Evolutionary conservation across 2,329 filamentous ascomycete species (phyloP), one percentile per base, ranked within the genome.

Genomic region (Epichloe scottii): DNA sequence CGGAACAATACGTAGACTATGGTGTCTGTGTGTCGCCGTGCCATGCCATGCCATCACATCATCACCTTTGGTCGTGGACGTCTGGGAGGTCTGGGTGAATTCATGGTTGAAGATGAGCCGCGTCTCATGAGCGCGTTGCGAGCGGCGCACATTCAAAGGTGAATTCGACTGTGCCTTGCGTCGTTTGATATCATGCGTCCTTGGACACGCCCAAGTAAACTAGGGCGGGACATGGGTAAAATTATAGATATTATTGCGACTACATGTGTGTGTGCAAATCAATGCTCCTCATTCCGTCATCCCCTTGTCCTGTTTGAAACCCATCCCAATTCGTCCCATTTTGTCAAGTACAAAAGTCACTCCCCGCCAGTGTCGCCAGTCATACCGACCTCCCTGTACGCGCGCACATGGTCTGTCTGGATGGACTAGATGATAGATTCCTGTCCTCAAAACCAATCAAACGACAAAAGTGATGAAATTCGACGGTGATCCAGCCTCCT

Each of bases 401-500:
- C 42, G 14, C 26, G 4, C 6, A 26, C 17, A 11, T n/a, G 3
- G 42, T 15, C 14, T 33, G 3, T 30, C 30, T 30, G 30, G 14
- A 19, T 11, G 23, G 23, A 45, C 26, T 6, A n/a, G 42, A 2
- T 11, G 5, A 45, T 30, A n/a, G 17, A 23, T 14, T 11, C 26
- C 12, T 15, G 10, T 26, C 26, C 40, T 42, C 30, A 3, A 47
- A 23, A 30, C n/a, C 4, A 35, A 35, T 2, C 34, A 35, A 21
- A 21, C 4, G 23, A 40, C 14, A 41, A 5, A 11, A n/a, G 3
- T 17, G 8, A 41, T 14, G 33, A 11, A 46, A 47, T 17, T 49
- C 34, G 41, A 52, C 46, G 23, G 38, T 45, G 40, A 49, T 45
- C 50, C 45, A 40, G 50, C 46, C 39, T 45, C 40, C 46, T 44